Base-by-base conservation (phyloP, 1,284 basidiomycete genomes). In the Fomitopsis schrenkii region DNA sequence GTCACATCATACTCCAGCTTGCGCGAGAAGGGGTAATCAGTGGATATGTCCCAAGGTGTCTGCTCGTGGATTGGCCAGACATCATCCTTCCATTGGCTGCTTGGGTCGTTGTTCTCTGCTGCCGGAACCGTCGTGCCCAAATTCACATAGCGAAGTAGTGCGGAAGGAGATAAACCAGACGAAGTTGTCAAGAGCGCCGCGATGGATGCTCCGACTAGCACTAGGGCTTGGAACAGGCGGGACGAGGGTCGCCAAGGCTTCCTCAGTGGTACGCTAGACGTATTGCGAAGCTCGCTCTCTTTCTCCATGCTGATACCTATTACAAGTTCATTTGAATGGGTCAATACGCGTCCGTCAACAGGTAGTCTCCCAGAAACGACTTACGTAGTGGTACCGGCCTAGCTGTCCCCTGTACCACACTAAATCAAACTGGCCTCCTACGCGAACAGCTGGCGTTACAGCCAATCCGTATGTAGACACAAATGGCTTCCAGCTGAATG, bases 21-120 rank as follows among this genome's bases (percentile, higher is more conserved):
- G 33, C 88, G 83, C 1, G 87, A 84, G 72, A 84, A 83, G n/a
- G 82, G 78, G 67, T 83, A 89, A 73, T 90, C 85, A n/a, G 87
- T 89, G 19, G 88, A 90, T 62, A 91, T 90, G 67, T 91, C 88
- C 88, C 88, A 91, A 28, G 82, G 77, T 3, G 83, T 83, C 59
- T 82, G 86, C 57, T 79, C 76, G 44, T 86, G 85, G 30, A 88
- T 72, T 30, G 88, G 88, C 77, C 84, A 91, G 22, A 84, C 69
- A 60, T 90, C 78, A 69, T 90, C 83, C 64, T 78, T 76, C 86
- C 83, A 83, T 52, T 77, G 75, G 58, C 74, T 74, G n/a, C 55
- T 59, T n/a, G 66, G 66, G 44, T 66, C 64, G 7, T 50, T 50
- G 15, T 44, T 50, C n/a, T 15, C 17, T 38, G 50, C 36, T 42